These are phyloP conservation scores for Globisporangium takayamanum DNA, from an alignment of 352 stramenopile species.

Conservation along the genomic window DNA sequence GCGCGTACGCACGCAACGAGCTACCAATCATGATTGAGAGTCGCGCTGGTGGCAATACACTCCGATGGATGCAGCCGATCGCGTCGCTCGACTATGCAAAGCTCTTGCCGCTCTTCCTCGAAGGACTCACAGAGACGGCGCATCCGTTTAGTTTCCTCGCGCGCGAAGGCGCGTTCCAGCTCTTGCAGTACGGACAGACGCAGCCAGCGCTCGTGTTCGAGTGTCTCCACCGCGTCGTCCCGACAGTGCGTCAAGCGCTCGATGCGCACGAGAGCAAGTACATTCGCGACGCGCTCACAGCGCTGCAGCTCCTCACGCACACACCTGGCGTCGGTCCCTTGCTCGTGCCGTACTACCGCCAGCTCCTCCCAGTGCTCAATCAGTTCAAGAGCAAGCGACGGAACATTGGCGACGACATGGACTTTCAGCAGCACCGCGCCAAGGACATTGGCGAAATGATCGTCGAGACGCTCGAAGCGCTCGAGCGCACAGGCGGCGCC, in stretches of 20 bases:
- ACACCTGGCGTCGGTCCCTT: conserved; percentile 62
- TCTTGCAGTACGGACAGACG: conserved; percentile 62
- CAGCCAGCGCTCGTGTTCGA: conserved; percentile 59
- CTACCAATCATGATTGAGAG: conserved; percentile 65
- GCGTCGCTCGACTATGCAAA: conserved; percentile 74
- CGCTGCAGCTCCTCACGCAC: conserved; percentile 57
- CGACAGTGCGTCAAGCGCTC: conserved; percentile 62
- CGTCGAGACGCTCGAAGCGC: conserved; percentile 80
- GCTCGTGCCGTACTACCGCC: conserved; percentile 90
- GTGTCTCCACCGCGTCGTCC: conserved; percentile 57
- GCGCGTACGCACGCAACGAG: conserved; percentile 55
- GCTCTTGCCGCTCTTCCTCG: conserved; percentile 89
- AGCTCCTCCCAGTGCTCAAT: conserved; percentile 87
- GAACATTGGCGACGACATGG: conserved; percentile 89
- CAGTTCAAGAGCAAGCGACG: conserved; percentile 86
- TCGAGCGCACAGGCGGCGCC: conserved; percentile 79
- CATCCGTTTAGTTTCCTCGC: conserved; percentile 80
- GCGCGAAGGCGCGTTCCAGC: conserved; percentile 71
- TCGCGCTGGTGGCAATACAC: conserved; percentile 37
- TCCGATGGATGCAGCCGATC: conserved; percentile 55
- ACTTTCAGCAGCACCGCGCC: conserved; percentile 80
- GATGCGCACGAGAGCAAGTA: conserved; percentile 51
- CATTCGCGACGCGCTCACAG: conserved; percentile 43
- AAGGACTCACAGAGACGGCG: conserved; percentile 77
- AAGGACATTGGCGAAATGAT: conserved; percentile 85